phyloP scores from a whole-genome alignment of 2,329 filamentous ascomycete genomes.

The Dissoconium aciculare region DNA sequence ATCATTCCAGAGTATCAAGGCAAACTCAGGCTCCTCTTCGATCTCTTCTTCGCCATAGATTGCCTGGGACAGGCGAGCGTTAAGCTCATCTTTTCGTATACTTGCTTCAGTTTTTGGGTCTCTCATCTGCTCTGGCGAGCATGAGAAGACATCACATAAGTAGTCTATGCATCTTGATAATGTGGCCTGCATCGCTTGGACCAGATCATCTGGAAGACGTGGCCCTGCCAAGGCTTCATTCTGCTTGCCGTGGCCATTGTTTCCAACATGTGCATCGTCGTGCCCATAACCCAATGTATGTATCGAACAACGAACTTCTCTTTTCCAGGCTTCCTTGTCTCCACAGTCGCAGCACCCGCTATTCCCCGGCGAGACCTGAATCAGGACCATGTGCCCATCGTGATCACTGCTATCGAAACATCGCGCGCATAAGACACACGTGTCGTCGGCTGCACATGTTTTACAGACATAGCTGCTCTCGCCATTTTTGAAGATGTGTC shows the following conservation, averaged over 20 bases:
- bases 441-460: slow-evolving; percentile 88
- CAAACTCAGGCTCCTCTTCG: slow-evolving; percentile 54
- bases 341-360: slow-evolving; percentile 96
- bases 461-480: slow-evolving; percentile 91
- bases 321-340: slow-evolving; percentile 84
- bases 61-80: slow-evolving; percentile 52
- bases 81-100: slow-evolving; percentile 65
- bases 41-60: slow-evolving; percentile 53
- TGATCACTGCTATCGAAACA: slow-evolving; percentile 96
- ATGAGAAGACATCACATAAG: slow-evolving; percentile 94
- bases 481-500: slow-evolving; percentile 89
- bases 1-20: slow-evolving; percentile 88
- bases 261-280: slow-evolving; percentile 18
- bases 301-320: slow-evolving; percentile 81
- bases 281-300: slow-evolving; percentile 45
- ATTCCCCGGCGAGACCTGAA: slow-evolving; percentile 76
- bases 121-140: slow-evolving; percentile 87
- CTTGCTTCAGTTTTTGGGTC: slow-evolving; percentile 68
- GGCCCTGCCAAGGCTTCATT: slow-evolving; percentile 14
- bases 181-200: slow-evolving; percentile 67
- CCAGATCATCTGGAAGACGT: slow-evolving; percentile 56
- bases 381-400: slow-evolving; percentile 78
- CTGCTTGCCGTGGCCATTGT: slow-evolving; percentile 43
- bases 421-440: slow-evolving; percentile 81
- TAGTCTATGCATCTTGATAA: slow-evolving; percentile 80